Evolutionary conservation across 176 grass and related monocot species (phyloP).

Genomic region (Cenchrus purpureus): DNA sequence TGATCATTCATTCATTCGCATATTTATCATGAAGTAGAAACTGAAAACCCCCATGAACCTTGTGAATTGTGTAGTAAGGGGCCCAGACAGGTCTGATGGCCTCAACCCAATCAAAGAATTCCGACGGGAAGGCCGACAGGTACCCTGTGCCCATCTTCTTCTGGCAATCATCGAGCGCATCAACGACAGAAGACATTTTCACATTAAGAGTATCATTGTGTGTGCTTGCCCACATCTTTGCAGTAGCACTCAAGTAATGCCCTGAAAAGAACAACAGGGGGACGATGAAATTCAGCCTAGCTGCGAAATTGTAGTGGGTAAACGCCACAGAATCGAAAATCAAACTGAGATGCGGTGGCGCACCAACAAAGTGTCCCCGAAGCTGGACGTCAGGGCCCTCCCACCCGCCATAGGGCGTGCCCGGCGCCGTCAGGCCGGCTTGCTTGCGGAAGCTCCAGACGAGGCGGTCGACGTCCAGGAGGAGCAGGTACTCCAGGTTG

Average conservation of each 20-base stretch:
- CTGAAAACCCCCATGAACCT: slow-evolving; percentile 49
- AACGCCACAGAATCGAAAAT: not conserved
- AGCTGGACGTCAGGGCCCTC: slow-evolving; percentile 66
- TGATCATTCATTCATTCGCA: not conserved
- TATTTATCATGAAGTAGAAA: not conserved
- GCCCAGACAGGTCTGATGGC: slow-evolving; percentile 80
- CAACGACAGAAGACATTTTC: slow-evolving; percentile 66
- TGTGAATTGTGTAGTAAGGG: slow-evolving; percentile 97
- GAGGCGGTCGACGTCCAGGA: slow-evolving; percentile 72
- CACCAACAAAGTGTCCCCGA: slow-evolving; percentile 84
- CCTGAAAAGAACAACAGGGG: slow-evolving; percentile 53
- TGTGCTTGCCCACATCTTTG: slow-evolving; percentile 92
- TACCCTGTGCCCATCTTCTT: slow-evolving; percentile 88
- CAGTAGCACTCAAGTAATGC: slow-evolving; percentile 88
- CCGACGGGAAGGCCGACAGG: slow-evolving; percentile 82
- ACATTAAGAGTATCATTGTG: slow-evolving; percentile 67
- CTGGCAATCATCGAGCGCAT: slow-evolving; percentile 72
- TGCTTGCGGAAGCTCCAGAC: slow-evolving; percentile 77
- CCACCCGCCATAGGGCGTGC: slow-evolving; percentile 71
- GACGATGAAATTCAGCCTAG: slow-evolving; percentile 14
- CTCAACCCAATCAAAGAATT: slow-evolving; percentile 88
- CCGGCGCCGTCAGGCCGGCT: slow-evolving; percentile 53
- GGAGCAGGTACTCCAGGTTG: slow-evolving; percentile 83
- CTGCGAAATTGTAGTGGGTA: not conserved
- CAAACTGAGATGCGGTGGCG: not conserved